Conservation (phyloP, 768 basidiomycete species). For the Gelatoporia subvermispora region DNA sequence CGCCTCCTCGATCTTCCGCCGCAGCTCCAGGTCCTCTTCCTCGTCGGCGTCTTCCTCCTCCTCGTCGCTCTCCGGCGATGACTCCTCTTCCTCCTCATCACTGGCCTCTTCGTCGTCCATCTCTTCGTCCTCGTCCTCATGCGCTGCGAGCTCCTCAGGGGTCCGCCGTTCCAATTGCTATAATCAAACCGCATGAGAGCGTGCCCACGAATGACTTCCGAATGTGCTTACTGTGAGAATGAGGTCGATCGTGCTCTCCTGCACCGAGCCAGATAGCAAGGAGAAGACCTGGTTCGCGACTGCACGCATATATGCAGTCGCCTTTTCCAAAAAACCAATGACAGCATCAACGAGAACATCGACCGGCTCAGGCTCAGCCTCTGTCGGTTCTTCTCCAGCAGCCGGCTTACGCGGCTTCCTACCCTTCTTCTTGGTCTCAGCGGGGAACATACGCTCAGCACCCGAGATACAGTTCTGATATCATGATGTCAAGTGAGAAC, state of each 20-base stretch:
- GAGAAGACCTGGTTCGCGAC: constrained; percentile 79
- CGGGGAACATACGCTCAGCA: constrained; percentile 48
- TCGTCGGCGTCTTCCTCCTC: constrained; percentile 40
- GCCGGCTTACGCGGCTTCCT: constrained; percentile 39
- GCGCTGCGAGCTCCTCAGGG: constrained; percentile 46
- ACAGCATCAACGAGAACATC: constrained; percentile 87
- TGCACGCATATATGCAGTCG: constrained; percentile 73
- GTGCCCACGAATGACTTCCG: background rate
- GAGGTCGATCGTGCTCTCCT: constrained; percentile 70
- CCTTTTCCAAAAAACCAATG: constrained; percentile 84
- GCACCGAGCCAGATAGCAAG: constrained; percentile 60
- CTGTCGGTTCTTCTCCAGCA: constrained; percentile 20
- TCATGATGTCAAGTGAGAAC: background rate
- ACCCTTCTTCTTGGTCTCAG: constrained; percentile 24
- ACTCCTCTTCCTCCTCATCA: constrained; percentile 30
- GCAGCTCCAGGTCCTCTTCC: constrained; percentile 56
- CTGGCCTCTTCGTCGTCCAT: constrained; percentile 26
- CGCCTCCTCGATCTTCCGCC: constrained; percentile 62
- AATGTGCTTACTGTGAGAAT: constrained; percentile 65
- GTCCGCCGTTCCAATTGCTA: constrained; percentile 83
- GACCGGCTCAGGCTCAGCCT: constrained; percentile 52
- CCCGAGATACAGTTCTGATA: constrained; percentile 58
- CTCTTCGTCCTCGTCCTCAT: constrained; percentile 26
- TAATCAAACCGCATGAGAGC: background rate
- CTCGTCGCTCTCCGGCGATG: constrained; percentile 31